A percentile compares a stretch with the other conserved stretches of the same genome.
These are phyloP conservation scores for Populus nigra DNA, from an alignment of 345 rosid species.

Conservation along the genomic window DNA sequence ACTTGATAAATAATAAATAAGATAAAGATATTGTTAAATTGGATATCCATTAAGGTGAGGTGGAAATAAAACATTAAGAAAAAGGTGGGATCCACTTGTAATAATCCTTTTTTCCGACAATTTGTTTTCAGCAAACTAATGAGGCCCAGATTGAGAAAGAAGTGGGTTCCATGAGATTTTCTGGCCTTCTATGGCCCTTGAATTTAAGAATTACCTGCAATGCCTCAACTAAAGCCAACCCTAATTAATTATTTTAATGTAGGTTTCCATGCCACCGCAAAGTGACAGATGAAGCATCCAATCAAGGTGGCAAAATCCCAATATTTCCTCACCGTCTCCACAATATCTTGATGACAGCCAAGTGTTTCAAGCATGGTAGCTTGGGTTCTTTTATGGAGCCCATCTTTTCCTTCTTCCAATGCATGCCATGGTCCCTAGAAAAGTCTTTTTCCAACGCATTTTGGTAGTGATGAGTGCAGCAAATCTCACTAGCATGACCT, in stretches of 20 bases:
- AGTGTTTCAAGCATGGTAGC: not conserved
- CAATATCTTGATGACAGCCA: not conserved
- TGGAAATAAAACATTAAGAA: too few relatives aligned
- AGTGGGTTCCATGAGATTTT: too few relatives aligned
- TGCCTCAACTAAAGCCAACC: not conserved
- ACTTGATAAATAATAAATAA: too few relatives aligned
- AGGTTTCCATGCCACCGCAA: not conserved
- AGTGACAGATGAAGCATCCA: not conserved
- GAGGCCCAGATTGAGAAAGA: too few relatives aligned
- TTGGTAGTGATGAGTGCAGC: not conserved
- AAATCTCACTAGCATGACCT: not conserved
- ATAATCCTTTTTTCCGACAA: too few relatives aligned
- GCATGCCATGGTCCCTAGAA: not conserved
- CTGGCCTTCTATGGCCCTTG: too few relatives aligned
- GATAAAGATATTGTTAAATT: too few relatives aligned
- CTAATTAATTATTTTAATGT: not conserved
- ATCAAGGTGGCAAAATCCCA: not conserved
- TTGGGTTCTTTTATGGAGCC: not conserved
- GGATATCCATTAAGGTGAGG: too few relatives aligned
- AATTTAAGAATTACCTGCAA: too few relatives aligned
- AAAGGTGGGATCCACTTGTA: too few relatives aligned
- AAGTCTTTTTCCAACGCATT: not conserved
- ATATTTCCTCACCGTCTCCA: not conserved
- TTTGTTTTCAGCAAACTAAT: too few relatives aligned
- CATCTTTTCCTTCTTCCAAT: not conserved